These are phyloP conservation scores for Plasmodium relictum DNA, from an alignment of 169 alveolate species.

Conservation along the genomic window DNA sequence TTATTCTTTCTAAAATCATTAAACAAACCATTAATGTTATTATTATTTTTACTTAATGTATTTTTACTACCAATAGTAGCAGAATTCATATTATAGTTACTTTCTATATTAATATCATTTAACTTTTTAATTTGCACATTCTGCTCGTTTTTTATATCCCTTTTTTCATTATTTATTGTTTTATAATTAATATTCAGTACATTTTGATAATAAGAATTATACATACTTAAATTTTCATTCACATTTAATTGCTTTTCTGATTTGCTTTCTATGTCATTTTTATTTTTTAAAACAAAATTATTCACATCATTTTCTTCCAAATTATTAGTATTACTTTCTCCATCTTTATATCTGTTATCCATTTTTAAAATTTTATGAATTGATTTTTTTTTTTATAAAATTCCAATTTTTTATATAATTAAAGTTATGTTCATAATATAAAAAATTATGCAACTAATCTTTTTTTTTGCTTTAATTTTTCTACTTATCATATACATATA, in stretches of 20 bases:
- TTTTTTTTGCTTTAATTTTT: slow-evolving; percentile 8
- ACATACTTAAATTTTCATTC: slow-evolving; percentile 7
- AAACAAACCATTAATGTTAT: not conserved
- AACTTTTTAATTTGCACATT: not conserved
- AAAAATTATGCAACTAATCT: not conserved
- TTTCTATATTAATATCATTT: not conserved
- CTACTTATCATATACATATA: not conserved
- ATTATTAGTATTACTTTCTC: not conserved
- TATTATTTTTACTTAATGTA: not conserved
- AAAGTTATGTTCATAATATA: slow-evolving; percentile 6
- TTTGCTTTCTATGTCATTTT: slow-evolving; percentile 4
- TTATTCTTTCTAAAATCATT: slow-evolving; percentile 4
- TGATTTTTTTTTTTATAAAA: not conserved
- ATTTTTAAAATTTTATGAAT: not conserved
- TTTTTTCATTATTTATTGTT: not conserved
- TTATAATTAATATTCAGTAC: not conserved
- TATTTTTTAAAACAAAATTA: slow-evolving; percentile 11
- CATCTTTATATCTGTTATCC: slow-evolving; percentile 25
- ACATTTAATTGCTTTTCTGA: slow-evolving; percentile 3
- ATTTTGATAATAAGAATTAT: slow-evolving; percentile 7
- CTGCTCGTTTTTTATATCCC: not conserved
- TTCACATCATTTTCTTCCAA: not conserved
- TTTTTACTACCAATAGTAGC: not conserved
- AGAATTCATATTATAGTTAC: not conserved
- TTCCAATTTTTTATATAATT: not conserved